Percentiles rank a stretch among this genome's conserved stretches.
phyloP scores from a whole-genome alignment of 768 basidiomycete genomes.

The Collybia nuda region DNA sequence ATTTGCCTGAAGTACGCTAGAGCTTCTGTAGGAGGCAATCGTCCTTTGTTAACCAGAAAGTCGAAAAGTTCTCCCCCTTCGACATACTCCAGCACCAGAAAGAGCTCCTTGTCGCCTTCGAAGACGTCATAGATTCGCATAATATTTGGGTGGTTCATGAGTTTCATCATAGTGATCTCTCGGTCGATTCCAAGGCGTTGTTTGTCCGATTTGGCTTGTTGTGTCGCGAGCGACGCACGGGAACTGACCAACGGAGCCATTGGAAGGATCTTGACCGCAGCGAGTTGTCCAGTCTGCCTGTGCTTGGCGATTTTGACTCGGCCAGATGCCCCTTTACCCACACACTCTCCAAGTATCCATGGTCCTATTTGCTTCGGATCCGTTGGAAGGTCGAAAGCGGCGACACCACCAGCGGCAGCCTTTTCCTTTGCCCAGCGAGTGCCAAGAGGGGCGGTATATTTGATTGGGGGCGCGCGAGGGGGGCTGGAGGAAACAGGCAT shows the following conservation, averaged over 20 bases:
- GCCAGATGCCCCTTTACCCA: constrained; percentile 92
- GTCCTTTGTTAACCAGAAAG: constrained; percentile 87
- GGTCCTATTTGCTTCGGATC: constrained; percentile 88
- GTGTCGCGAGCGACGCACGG: constrained; percentile 63
- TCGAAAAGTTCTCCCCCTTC: constrained; percentile 97
- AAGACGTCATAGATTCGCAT: constrained; percentile 95
- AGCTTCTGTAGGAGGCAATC: constrained; percentile 79
- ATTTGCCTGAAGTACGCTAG: constrained; percentile 94
- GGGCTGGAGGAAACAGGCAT: constrained; percentile 52
- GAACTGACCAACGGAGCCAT: constrained; percentile 76
- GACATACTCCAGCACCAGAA: constrained; percentile 92
- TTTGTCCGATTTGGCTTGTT: constrained; percentile 74
- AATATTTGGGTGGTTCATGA: constrained; percentile 98
- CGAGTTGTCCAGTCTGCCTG: constrained; percentile 81
- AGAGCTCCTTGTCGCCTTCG: constrained; percentile 88
- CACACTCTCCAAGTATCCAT: constrained; percentile 91
- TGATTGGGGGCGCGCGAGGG: constrained; percentile 70
- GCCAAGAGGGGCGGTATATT: constrained; percentile 67
- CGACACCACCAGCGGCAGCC: constrained; percentile 70
- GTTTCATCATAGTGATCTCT: constrained; percentile 99
- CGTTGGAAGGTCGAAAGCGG: constrained; percentile 77
- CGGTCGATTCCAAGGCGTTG: constrained; percentile 85
- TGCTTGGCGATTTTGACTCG: constrained; percentile 94
- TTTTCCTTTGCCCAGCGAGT: constrained; percentile 90
- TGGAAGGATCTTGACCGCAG: constrained; percentile 95